These are phyloP conservation scores for Podospora bellae-mahoneyi DNA, from an alignment of 495 filamentous ascomycete species.

Conservation along the genomic window DNA sequence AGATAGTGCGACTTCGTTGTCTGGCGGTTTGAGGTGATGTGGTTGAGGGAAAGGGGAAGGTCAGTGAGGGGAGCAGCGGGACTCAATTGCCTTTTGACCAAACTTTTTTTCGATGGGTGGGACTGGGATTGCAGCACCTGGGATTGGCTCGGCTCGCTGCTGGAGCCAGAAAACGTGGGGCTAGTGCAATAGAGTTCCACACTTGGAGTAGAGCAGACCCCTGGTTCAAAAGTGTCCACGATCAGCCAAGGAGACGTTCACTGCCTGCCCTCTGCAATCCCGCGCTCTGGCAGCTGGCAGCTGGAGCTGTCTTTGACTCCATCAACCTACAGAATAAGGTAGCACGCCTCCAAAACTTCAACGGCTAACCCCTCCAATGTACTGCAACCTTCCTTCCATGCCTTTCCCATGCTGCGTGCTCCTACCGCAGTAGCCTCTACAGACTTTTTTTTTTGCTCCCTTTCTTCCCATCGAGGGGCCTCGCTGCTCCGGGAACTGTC, in stretches of 20 bases:
- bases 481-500: neutral
- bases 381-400: neutral
- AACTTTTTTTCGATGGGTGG: slow-evolving; percentile 35
- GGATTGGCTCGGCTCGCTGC: slow-evolving; percentile 13
- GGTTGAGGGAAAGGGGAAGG: slow-evolving; percentile 35
- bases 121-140: slow-evolving; percentile 8
- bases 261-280: neutral
- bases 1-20: slow-evolving; percentile 68
- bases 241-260: neutral
- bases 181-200: slow-evolving; percentile 9
- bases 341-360: neutral
- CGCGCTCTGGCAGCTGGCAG: slow-evolving; percentile 17
- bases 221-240: neutral
- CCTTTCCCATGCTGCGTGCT: neutral
- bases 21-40: slow-evolving; percentile 43
- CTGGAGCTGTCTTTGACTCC: neutral
- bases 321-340: neutral
- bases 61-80: slow-evolving; percentile 34
- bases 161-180: slow-evolving; percentile 21
- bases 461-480: neutral
- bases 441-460: neutral
- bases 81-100: slow-evolving; percentile 34
- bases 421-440: neutral
- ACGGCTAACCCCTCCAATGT: slow-evolving; percentile 8
- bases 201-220: neutral